A percentile compares a stretch with the other conserved stretches of the same genome.
phyloP scores from a whole-genome alignment of 1,139 yeast species.

The Groenewaldozyma sp. region DNA sequence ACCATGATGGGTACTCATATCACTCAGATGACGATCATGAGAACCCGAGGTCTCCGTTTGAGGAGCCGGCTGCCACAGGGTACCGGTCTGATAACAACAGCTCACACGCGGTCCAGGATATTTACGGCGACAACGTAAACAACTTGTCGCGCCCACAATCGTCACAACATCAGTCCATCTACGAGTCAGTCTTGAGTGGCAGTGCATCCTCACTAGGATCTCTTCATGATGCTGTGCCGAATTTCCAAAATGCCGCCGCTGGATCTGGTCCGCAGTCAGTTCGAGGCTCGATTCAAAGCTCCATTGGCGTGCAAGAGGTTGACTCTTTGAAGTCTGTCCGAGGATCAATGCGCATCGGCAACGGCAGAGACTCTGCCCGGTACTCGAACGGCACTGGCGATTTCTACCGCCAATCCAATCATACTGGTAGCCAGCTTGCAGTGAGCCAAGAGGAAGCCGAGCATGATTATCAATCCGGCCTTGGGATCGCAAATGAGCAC shows the following conservation, averaged over 20 bases:
- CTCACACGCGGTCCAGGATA: no score
- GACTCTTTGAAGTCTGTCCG: neutral
- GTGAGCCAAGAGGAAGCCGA: neutral
- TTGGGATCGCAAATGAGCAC: no score
- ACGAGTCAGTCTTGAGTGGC: neutral
- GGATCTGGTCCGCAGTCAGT: neutral
- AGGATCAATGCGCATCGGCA: neutral
- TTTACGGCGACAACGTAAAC: no score
- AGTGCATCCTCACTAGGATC: neutral
- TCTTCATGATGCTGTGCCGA: neutral
- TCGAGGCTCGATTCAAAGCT: neutral
- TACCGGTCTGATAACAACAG: no score
- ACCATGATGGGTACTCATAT: neutral
- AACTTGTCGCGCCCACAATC: neutral
- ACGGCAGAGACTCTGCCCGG: neutral
- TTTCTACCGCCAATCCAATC: no score
- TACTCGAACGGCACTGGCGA: neutral
- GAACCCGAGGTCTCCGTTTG: no score
- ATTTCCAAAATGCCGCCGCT: neutral
- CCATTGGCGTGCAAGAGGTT: neutral
- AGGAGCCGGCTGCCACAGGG: no score
- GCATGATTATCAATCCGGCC: neutral
- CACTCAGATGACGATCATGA: constrained; percentile 1
- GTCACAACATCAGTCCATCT: neutral
- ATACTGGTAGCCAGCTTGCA: neutral